phyloP scores from a whole-genome alignment of 805 yeast genomes.

The Kuraishia piskuri region DNA sequence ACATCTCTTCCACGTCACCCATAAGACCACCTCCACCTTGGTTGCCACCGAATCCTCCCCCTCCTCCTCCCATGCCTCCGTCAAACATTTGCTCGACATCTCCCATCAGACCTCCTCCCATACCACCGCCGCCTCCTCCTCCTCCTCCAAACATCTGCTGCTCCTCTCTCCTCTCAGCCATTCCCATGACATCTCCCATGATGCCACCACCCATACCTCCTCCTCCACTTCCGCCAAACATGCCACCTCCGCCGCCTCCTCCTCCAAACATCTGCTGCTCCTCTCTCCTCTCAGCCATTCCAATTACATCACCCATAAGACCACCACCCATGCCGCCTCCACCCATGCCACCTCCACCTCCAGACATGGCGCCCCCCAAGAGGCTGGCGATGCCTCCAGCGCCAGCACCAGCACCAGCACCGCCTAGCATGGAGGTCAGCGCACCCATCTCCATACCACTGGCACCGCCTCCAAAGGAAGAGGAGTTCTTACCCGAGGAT shows the following conservation, averaged over 20 bases:
- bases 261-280: neutral
- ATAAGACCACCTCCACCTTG: conserved; percentile 5
- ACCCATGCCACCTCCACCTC: conserved; percentile 1
- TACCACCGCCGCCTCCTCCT: neutral
- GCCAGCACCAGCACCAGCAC: conserved; percentile 13
- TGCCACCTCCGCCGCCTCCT: neutral
- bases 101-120: neutral
- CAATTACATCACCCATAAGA: neutral
- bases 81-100: neutral
- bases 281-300: neutral
- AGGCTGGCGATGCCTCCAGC: neutral
- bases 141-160: neutral
- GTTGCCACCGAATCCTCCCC: conserved; percentile 4
- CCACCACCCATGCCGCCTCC: neutral
- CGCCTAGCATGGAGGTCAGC: conserved; percentile 14
- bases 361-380: neutral
- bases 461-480: conserved; percentile 4
- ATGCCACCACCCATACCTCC: conserved; percentile 14
- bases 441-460: conserved; percentile 14
- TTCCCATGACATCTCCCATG: conserved; percentile 3
- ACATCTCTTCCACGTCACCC: too few relatives aligned
- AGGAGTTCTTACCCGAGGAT: neutral
- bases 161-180: conserved; percentile 2
- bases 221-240: neutral
- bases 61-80: neutral